Conservation (phyloP, 208 protist genomes). For the Herpetomonas tarakana region DNA sequence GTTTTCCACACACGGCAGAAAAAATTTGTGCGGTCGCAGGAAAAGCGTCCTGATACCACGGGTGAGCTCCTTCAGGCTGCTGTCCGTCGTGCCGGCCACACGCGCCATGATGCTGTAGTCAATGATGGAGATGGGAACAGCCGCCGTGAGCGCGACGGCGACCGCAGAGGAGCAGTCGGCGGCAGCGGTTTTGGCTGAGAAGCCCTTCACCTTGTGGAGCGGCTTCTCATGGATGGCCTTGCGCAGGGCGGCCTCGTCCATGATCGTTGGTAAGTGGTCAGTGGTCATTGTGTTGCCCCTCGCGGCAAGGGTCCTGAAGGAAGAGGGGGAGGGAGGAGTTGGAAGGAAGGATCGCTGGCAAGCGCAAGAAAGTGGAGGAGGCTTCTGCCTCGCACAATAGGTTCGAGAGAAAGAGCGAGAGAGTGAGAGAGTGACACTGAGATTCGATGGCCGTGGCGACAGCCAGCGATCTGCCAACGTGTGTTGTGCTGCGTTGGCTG, state of each 20-base stretch:
- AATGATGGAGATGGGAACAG: conserved; percentile 85
- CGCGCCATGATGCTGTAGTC: conserved; percentile 89
- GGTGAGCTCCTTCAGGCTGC: conserved; percentile 62
- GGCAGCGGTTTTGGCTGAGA: conserved; percentile 39
- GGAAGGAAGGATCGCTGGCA: too few relatives aligned
- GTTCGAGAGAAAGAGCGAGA: too few relatives aligned
- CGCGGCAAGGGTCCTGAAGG: too few relatives aligned
- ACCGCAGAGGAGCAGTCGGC: conserved; percentile 71
- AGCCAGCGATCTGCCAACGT: too few relatives aligned
- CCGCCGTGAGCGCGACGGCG: conserved; percentile 61
- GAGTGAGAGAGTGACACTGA: too few relatives aligned
- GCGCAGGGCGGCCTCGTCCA: conserved; percentile 32
- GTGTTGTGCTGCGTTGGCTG: too few relatives aligned
- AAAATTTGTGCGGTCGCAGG: conserved; percentile 80
- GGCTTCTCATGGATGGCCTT: conserved; percentile 19
- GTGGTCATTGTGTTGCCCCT: too few relatives aligned
- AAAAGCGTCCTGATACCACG: conserved; percentile 65
- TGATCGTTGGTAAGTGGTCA: too few relatives aligned
- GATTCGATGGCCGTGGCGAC: too few relatives aligned
- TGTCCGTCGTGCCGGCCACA: conserved; percentile 71
- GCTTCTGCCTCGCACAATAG: too few relatives aligned
- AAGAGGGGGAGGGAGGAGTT: too few relatives aligned
- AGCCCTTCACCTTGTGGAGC: conserved; percentile 52
- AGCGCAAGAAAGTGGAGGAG: too few relatives aligned
- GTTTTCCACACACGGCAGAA: conserved; percentile 81